These are phyloP conservation scores for Apiotrichum sp. DNA, from an alignment of 1,284 basidiomycete species.

Conservation along the genomic window DNA sequence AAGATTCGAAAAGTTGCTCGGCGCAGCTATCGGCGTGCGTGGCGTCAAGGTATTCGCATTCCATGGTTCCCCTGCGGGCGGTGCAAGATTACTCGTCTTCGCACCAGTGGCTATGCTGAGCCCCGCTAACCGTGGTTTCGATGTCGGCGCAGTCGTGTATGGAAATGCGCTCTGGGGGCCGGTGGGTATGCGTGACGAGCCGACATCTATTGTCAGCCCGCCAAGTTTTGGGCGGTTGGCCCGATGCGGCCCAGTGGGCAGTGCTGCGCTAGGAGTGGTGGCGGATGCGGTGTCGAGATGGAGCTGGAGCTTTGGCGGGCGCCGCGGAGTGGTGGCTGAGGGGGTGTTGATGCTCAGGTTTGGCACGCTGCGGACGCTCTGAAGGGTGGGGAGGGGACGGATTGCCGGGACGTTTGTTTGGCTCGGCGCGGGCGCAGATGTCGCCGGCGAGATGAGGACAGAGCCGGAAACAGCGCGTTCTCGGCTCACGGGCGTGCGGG, in stretches of 20 bases:
- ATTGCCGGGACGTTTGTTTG: constrained; percentile 4
- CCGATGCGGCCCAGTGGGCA: background rate
- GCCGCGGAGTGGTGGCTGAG: constrained; percentile 3
- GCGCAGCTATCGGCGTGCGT: constrained; percentile 48
- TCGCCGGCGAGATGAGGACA: background rate
- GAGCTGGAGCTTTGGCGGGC: constrained; percentile 37
- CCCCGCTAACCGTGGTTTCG: background rate
- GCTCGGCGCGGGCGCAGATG: constrained; percentile 6
- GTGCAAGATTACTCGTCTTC: constrained; percentile 1
- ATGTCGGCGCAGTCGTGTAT: background rate
- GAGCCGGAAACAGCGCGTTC: too few relatives aligned
- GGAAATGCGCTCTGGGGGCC: constrained; percentile 10
- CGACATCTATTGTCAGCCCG: constrained; percentile 12
- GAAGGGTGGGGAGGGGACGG: constrained; percentile 20
- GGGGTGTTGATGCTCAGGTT: constrained; percentile 18
- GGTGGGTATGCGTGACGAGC: constrained; percentile 3
- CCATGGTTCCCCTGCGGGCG: constrained; percentile 4
- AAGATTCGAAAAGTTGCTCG: constrained; percentile 36
- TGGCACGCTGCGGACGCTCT: constrained; percentile 24
- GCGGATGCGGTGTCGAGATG: constrained; percentile 22
- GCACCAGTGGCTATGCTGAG: background rate
- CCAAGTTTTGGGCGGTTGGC: background rate
- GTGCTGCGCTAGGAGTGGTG: background rate
- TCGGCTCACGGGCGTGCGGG: too few relatives aligned
- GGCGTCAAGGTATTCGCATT: background rate